Base-by-base conservation (phyloP, 2,329 filamentous ascomycete genomes). In the Tolypocladium pustulatum region DNA sequence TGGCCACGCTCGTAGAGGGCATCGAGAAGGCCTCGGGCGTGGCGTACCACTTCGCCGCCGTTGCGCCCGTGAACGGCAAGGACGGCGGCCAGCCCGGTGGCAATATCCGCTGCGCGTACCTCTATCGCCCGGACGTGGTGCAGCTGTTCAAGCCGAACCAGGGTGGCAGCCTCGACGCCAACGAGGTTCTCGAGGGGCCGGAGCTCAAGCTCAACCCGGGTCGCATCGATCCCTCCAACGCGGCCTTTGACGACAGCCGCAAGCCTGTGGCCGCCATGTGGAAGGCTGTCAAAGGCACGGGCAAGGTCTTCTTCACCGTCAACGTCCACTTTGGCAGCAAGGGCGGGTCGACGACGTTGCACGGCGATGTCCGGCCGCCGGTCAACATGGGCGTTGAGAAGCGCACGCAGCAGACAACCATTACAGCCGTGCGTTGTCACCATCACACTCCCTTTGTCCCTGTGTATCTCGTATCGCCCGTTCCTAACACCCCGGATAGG, bases 291-390 rank as follows among this genome's bases (percentile, higher is more conserved):
- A 77, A 80, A 59, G 78, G 77, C 3, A 72, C 70, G 34, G 74
- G 77, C 60, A 80, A 77, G 61, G 67, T 71, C 0, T 85, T 90
- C 72, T 90, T 88, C 71, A 89, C 87, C 2, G 76, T 90, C 61
- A 89, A 90, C 66, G 84, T 89, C 43, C 87, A 90, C 73, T 84
- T 83, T 65, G 78, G 77, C 0, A 84, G 80, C 65, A 90, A 90
- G 73, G 84, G 84, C 34, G 87, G 87, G 41, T 81, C 82, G 27
- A 82, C 82, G 7, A 80, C 81, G 9, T 71, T 89, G 12, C 81
- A 89, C 61, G 86, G 87, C 9, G 86, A 90, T 65, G 73, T 79
- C 0, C 76, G 87, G 10, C 84, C 87, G 1, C 87, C 87, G 0
- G 75, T 87, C 12, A 90, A 90, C 68, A 80, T 79, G 10, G 86